Base-by-base conservation (phyloP, 495 filamentous ascomycete species). In the Clavariopsis aquatica region DNA sequence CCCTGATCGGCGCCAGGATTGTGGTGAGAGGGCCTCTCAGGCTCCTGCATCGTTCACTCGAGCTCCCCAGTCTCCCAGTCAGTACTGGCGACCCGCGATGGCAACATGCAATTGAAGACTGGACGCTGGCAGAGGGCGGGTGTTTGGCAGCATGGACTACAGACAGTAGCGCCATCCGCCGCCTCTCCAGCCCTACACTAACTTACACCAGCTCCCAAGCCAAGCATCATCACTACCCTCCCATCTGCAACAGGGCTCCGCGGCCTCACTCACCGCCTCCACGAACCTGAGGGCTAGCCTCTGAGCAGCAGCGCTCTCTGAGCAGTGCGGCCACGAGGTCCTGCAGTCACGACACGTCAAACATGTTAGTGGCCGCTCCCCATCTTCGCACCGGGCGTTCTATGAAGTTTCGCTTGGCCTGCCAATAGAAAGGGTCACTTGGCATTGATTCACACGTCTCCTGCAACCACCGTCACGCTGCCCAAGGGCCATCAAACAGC, bases 241-340 rank as follows among this genome's bases (percentile, higher is more conserved):
- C 28, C 53, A 56, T 24, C 53, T 56, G 53, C 27, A 34, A 56
- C 53, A 56, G 19, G 20, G 53, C 53, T 56, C 53, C 53, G 45
- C 51, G 9, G 34, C 13, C 2, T 56, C 26, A 23, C 49, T 59
- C 23, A 49, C 23, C 38, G 56, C 56, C 22, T 47, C 56, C 13
- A 26, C 38, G 56, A 34, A 31, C 45, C 56, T 24, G 49, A 28
- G 20, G 17, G 9, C 47, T 23, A 34, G 47, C 27, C 36, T 27
- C 23, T 26, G 45, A 26, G 34, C 47, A 53, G 49, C 20, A 49
- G 38, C 61, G 28, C 45, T 51, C 61, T 13, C 10, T 57, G 61
- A 45, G 45, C 61, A 19, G 61, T 64, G 61, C 61, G 45, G 61
- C 61, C 61, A 64, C 61, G 61, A 64, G 61, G 28, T n/a, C 31